Percentiles rank a stretch among this genome's conserved stretches.
Evolutionary conservation across 2,329 filamentous ascomycete genomes (phyloP).

Genomic region (Amylocarpus encephaloides): DNA sequence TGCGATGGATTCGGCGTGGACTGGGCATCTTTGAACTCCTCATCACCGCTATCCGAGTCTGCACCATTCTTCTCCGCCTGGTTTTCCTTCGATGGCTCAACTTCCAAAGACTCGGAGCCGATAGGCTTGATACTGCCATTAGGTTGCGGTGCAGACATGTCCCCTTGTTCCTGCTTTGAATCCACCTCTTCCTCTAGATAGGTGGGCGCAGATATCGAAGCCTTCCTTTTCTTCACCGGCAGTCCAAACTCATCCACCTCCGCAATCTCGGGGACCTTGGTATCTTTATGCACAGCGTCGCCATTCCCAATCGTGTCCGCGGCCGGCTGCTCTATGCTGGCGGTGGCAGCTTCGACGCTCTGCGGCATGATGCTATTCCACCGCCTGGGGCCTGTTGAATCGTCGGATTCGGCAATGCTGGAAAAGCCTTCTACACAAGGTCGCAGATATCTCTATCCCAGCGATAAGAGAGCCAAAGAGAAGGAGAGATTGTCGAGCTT

Average conservation of each 20-base stretch:
- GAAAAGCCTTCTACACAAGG: not conserved
- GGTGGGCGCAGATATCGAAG: conserved; percentile 24
- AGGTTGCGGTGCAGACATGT: not conserved
- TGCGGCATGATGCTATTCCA: conserved; percentile 29
- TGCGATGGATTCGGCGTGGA: conserved; percentile 27
- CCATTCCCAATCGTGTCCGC: conserved; percentile 4
- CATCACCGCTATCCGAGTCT: conserved; percentile 35
- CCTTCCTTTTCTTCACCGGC: conserved; percentile 49
- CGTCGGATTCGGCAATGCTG: not conserved
- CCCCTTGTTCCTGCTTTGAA: not conserved
- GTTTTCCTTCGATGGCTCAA: conserved; percentile 14
- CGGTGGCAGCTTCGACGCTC: conserved; percentile 20
- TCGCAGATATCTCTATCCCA: not conserved
- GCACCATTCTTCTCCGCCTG: conserved; percentile 16
- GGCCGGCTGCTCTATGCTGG: conserved; percentile 17
- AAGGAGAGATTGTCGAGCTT: not conserved
- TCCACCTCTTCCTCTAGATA: conserved; percentile 14
- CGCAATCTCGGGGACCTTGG: conserved; percentile 6
- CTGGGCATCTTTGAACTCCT: conserved; percentile 36
- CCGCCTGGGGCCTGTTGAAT: conserved; percentile 9
- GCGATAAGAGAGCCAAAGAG: not conserved
- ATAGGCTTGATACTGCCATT: conserved; percentile 12
- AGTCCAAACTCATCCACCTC: conserved; percentile 68
- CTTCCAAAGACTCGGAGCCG: not conserved
- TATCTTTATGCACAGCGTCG: conserved; percentile 15